phyloP scores from a whole-genome alignment of 495 filamentous ascomycete genomes.

The Xylaria intraflava region DNA sequence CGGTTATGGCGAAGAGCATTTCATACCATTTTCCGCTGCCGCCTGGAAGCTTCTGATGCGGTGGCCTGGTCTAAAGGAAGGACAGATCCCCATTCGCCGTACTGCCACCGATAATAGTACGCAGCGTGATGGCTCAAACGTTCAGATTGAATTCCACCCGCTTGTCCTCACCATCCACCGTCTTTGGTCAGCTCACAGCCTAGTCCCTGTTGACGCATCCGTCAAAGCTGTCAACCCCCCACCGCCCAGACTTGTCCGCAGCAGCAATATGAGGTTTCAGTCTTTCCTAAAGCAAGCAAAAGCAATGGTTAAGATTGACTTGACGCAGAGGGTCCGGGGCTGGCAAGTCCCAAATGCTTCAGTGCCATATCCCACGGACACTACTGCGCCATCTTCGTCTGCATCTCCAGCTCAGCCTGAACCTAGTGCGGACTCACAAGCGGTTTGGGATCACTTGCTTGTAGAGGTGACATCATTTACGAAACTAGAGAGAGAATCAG shows the following conservation, averaged over 20 bases:
- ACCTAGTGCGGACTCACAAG: constrained; percentile 26
- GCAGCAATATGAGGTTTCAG: constrained; percentile 58
- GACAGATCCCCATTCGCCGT: constrained; percentile 66
- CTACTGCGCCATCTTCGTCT: constrained; percentile 14
- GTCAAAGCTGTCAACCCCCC: constrained; percentile 51
- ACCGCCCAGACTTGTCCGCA: constrained; percentile 58
- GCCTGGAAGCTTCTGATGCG: constrained; percentile 75
- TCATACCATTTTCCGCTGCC: constrained; percentile 66
- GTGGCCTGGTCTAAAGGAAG: constrained; percentile 72
- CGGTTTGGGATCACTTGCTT: constrained; percentile 58
- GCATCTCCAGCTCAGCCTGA: constrained; percentile 21
- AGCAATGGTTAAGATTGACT: constrained; percentile 52
- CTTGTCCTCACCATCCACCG: constrained; percentile 83
- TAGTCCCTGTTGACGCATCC: constrained; percentile 49
- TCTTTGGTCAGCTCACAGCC: constrained; percentile 51
- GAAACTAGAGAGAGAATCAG: constrained; percentile 55
- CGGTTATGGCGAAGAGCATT: constrained; percentile 63
- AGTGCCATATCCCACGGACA: constrained; percentile 4
- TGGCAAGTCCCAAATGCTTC: constrained; percentile 57
- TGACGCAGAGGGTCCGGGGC: constrained; percentile 65
- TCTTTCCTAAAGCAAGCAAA: constrained; percentile 72
- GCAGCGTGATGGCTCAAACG: constrained; percentile 53
- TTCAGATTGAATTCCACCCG: constrained; percentile 78
- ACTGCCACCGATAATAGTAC: constrained; percentile 63
- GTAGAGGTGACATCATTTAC: constrained; percentile 68